phyloP scores from a whole-genome alignment of 208 protist genomes.

The Lotmaria passim region DNA sequence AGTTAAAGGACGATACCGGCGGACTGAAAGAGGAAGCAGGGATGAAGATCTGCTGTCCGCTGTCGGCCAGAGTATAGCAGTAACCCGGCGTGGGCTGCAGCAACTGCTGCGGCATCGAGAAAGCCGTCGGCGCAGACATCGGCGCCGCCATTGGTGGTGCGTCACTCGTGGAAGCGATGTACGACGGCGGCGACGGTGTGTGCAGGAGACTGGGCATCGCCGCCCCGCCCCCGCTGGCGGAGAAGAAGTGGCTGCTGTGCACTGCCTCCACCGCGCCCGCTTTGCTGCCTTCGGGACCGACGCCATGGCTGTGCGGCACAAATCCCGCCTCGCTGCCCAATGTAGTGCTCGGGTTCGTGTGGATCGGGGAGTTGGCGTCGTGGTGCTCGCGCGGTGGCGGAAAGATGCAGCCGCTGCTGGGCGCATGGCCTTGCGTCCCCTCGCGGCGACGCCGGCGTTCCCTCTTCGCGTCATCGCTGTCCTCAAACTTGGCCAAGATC shows the following conservation, averaged over 20 bases:
- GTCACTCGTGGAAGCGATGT: constrained; percentile 6
- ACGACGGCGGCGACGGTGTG: constrained; percentile 21
- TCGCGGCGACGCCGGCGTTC: constrained; percentile 72
- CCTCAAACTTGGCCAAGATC: constrained; percentile 78
- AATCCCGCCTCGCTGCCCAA: constrained; percentile 15
- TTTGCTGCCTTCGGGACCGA: constrained; percentile 2
- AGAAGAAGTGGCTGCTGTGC: background rate
- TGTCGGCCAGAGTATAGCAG: constrained; percentile 46
- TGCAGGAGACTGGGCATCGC: background rate
- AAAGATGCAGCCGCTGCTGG: constrained; percentile 51
- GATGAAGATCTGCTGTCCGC: constrained; percentile 50
- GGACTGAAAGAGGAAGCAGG: constrained; percentile 34
- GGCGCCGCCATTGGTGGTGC: background rate
- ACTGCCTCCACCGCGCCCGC: background rate
- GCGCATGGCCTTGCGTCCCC: constrained; percentile 29
- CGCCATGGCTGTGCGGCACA: constrained; percentile 6
- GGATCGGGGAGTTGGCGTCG: constrained; percentile 13
- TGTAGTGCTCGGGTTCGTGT: constrained; percentile 16
- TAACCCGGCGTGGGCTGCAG: constrained; percentile 40
- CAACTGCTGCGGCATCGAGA: constrained; percentile 29
- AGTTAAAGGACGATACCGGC: background rate
- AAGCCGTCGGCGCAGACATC: background rate
- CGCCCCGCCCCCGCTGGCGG: background rate
- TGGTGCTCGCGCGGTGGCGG: constrained; percentile 39
- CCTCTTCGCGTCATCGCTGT: constrained; percentile 73